Evolutionary conservation across 345 rosid species (phyloP), one percentile per base, ranked within the genome.

Genomic region (Gossypium stocksii): DNA sequence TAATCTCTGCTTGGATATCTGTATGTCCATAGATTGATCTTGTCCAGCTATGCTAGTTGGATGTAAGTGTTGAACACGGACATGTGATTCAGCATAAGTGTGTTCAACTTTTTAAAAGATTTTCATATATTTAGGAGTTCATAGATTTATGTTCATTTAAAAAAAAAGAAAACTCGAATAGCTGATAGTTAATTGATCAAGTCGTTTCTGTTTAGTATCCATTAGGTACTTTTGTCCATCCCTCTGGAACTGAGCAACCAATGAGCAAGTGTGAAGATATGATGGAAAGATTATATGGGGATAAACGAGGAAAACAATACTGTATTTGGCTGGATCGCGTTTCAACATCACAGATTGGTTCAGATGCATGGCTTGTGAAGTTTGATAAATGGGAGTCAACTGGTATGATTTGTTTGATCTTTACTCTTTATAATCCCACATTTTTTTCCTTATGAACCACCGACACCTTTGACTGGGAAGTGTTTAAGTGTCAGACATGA

Each of bases 371-470:
- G 98, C 79, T 90, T 27, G 90, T 82, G 72, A 90, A 79, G 82
- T 90, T 91, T 82, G 81, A 90, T 65, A 89, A 87, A 79, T 91
- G 93, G 91, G 97, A 94, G 74, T 76, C 78, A 80, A 83, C 74
- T 49, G 97, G 98, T 93, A 51, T 86, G 87, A 74, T 59, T 58
- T 23, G 52, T 20, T 3, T 23, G 10, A 12, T 9, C 57, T 73
- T 70, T 44, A 2, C 22, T 22, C 57, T 34, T 53, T 51, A 48
- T 68, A 49, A 51, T 51, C 59, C 27, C 20, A 52, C 41, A 27
- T 70, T 17, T 70, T 17, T 49, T 70, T 69, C 23, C 23, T 11
- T 70, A 58, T 58, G 29, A 58, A 58, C 29, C 62, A 58, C n/a
- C 1, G 7, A 51, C 54, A 14, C n/a, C 15, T 14, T 14, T 14